phyloP scores from a whole-genome alignment of 2,329 filamentous ascomycete species.

The Talaromyces atroroseus region DNA sequence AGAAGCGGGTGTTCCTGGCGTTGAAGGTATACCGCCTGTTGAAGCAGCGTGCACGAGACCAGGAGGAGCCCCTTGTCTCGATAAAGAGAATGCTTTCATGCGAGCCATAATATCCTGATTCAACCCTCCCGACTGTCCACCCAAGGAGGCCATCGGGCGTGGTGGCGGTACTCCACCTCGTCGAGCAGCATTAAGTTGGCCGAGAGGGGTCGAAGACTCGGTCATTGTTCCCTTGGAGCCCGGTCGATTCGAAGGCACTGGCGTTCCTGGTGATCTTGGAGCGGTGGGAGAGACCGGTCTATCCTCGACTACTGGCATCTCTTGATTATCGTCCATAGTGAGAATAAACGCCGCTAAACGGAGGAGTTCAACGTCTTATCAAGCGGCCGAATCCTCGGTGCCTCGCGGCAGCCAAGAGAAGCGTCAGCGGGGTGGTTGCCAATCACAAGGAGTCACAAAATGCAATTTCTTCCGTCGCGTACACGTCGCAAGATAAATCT shows the following conservation, averaged over 20 bases:
- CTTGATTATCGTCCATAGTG: slow-evolving; percentile 19
- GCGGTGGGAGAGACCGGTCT: slow-evolving; percentile 17
- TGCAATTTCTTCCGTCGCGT: neutral
- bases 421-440: neutral
- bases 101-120: slow-evolving; percentile 62
- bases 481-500: neutral
- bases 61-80: slow-evolving; percentile 54
- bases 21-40: slow-evolving; percentile 27
- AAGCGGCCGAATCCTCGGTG: neutral
- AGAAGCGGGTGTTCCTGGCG: slow-evolving; percentile 13
- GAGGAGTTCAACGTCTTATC: neutral
- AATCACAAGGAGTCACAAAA: neutral
- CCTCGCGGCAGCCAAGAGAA: slow-evolving; percentile 2
- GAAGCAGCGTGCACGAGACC: slow-evolving; percentile 28
- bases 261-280: slow-evolving; percentile 22
- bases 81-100: slow-evolving; percentile 65
- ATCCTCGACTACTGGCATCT: slow-evolving; percentile 18
- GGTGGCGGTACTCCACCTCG: slow-evolving; percentile 32
- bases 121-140: slow-evolving; percentile 45
- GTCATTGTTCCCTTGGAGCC: slow-evolving; percentile 7
- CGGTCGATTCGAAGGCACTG: slow-evolving; percentile 24
- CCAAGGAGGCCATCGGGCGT: slow-evolving; percentile 29
- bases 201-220: slow-evolving; percentile 73
- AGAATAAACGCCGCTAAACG: neutral
- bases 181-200: slow-evolving; percentile 65